These are phyloP conservation scores for Jatropha podagrica DNA, from an alignment of 441 rosid genomes.

Conservation along the genomic window DNA sequence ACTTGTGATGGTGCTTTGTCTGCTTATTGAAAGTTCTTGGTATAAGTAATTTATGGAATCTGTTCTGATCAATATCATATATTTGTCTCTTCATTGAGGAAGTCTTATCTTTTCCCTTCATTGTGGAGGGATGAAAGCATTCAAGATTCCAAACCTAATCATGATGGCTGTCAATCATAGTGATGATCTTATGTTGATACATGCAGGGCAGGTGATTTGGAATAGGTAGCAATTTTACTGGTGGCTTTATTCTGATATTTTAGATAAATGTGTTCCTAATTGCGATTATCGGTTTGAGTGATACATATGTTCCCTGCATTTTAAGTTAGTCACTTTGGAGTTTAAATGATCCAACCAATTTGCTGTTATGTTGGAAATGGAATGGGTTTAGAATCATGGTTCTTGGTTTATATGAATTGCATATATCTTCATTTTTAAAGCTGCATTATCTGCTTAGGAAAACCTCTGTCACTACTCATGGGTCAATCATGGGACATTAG, in stretches of 20 bases:
- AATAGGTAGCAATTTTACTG: background rate
- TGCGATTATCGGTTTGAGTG: background rate
- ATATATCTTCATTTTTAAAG: background rate
- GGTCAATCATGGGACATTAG: background rate
- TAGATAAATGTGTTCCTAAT: background rate
- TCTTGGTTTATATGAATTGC: background rate
- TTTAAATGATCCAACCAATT: background rate
- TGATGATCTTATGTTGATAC: background rate
- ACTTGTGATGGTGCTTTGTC: background rate
- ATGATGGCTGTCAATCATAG: background rate
- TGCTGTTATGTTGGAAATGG: background rate
- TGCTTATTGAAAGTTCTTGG: background rate
- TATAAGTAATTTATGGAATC: background rate
- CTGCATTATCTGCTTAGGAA: background rate
- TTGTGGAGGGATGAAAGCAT: too few species aligned
- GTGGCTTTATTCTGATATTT: background rate
- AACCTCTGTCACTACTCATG: background rate
- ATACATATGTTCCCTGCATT: background rate
- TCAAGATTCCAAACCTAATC: too few species aligned
- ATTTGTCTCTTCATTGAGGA: background rate
- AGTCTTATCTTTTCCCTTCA: background rate
- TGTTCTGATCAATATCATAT: background rate
- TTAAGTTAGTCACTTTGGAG: background rate
- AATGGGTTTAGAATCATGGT: background rate
- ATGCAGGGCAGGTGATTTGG: background rate